A percentile compares a stretch with the other conserved stretches of the same genome.
Conservation (phyloP, 2,329 filamentous ascomycete species). For the Kalmusia sp. region DNA sequence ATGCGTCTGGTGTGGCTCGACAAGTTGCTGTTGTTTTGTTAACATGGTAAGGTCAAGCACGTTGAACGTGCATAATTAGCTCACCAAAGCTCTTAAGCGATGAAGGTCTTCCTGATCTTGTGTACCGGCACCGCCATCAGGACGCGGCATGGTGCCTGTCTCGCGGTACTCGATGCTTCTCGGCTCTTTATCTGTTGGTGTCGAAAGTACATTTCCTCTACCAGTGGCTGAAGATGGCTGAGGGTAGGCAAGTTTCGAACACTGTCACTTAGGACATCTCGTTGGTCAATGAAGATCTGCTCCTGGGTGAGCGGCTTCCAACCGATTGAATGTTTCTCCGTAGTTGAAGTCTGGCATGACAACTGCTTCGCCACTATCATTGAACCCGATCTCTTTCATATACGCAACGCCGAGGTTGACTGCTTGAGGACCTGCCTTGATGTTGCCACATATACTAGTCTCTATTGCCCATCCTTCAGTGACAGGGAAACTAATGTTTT, state of each 20-base stretch:
- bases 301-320: conserved; percentile 15
- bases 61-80: not conserved
- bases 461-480: conserved; percentile 40
- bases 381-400: conserved; percentile 13
- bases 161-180: not conserved
- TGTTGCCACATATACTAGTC: conserved; percentile 40
- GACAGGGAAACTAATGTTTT: conserved; percentile 44
- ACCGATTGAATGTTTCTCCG: conserved; percentile 4
- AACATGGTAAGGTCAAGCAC: not conserved
- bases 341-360: conserved; percentile 1
- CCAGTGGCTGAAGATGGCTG: not conserved
- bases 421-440: conserved; percentile 50
- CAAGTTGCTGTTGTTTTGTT: not conserved
- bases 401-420: conserved; percentile 29
- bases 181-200: not conserved
- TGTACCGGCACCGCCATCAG: not conserved
- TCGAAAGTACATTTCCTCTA: not conserved
- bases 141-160: not conserved
- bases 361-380: not conserved
- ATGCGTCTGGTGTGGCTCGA: not conserved
- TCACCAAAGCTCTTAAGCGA: conserved; percentile 1
- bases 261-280: not conserved
- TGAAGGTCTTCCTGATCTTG: conserved; percentile 1
- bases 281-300: conserved; percentile 10
- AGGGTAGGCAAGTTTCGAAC: not conserved